These are phyloP conservation scores for Schwanniomyces occidentalis DNA, from an alignment of 805 yeast species.

Conservation along the genomic window DNA sequence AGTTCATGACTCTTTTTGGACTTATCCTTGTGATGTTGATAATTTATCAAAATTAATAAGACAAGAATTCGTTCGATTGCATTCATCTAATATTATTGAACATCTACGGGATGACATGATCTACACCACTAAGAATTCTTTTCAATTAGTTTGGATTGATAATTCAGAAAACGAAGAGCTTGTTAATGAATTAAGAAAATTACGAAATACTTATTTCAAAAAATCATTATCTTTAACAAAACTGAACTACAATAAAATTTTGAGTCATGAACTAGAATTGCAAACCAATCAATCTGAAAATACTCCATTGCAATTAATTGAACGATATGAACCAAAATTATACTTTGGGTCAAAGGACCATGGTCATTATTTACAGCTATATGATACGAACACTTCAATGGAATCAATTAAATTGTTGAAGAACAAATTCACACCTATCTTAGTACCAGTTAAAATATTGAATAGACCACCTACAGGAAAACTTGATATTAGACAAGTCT, in stretches of 20 bases:
- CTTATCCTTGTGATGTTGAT: conserved; percentile 33
- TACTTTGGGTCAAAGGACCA: conserved; percentile 12
- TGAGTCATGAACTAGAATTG: conserved; percentile 14
- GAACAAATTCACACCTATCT: conserved; percentile 22
- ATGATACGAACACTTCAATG: conserved; percentile 4
- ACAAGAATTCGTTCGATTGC: conserved; percentile 36
- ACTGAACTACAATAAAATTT: conserved; percentile 5
- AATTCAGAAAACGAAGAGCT: conserved; percentile 13
- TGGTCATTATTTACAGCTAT: conserved; percentile 3
- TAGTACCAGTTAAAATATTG: conserved; percentile 30
- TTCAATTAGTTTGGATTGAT: conserved; percentile 35
- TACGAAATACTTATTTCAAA: conserved; percentile 8
- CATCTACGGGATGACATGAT: conserved; percentile 26
- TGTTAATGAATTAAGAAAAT: conserved; percentile 3
- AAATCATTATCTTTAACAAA: conserved; percentile 2
- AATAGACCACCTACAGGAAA: conserved; percentile 31
- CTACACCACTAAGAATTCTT: conserved; percentile 20
- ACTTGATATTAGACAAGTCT: conserved; percentile 31
- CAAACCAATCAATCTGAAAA: conserved; percentile 6
- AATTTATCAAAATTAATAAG: conserved; percentile 26
- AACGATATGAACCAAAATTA: conserved; percentile 22
- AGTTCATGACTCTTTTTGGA: conserved; percentile 48
- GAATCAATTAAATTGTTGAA: conserved; percentile 1
- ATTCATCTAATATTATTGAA: conserved; percentile 25
- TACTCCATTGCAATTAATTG: conserved; percentile 13